These are phyloP conservation scores for Hericium coralloides DNA, from an alignment of 768 basidiomycete genomes.

Conservation along the genomic window DNA sequence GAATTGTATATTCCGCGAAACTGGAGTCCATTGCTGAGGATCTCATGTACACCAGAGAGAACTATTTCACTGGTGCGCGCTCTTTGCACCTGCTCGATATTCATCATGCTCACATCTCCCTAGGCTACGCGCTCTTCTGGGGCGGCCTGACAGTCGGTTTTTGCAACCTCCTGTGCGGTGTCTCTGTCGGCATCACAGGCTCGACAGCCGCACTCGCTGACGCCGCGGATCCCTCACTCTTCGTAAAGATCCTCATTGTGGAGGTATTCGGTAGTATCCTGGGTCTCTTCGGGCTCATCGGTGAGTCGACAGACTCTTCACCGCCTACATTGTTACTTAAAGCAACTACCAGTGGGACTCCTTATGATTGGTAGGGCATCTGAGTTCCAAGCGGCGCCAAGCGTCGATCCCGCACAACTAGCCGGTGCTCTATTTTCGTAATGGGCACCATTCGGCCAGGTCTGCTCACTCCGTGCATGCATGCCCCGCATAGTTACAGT, in stretches of 20 bases:
- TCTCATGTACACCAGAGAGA: slow-evolving; percentile 72
- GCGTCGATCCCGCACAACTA: background rate
- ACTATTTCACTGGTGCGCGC: slow-evolving; percentile 81
- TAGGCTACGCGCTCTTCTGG: slow-evolving; percentile 94
- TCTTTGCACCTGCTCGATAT: background rate
- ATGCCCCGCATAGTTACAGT: no score
- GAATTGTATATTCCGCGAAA: slow-evolving; percentile 91
- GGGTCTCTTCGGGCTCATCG: slow-evolving; percentile 89
- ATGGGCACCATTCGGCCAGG: no score
- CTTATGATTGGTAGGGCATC: slow-evolving; percentile 65
- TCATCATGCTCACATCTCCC: slow-evolving; percentile 1
- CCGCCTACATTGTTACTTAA: no score
- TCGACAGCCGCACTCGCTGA: slow-evolving; percentile 93
- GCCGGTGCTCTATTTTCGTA: background rate
- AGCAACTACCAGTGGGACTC: slow-evolving; percentile 51
- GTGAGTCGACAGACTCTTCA: slow-evolving; percentile 34
- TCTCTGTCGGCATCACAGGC: slow-evolving; percentile 91
- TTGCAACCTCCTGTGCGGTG: slow-evolving; percentile 92
- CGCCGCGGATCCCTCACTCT: slow-evolving; percentile 88
- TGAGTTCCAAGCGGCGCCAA: slow-evolving; percentile 41
- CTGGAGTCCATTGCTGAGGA: slow-evolving; percentile 50
- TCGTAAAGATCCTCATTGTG: slow-evolving; percentile 94
- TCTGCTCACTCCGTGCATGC: no score
- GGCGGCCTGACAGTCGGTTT: slow-evolving; percentile 90
- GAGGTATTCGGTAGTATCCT: slow-evolving; percentile 91